Evolutionary conservation across 805 yeast species (phyloP).

Genomic region (Monosporozyma siamensis): DNA sequence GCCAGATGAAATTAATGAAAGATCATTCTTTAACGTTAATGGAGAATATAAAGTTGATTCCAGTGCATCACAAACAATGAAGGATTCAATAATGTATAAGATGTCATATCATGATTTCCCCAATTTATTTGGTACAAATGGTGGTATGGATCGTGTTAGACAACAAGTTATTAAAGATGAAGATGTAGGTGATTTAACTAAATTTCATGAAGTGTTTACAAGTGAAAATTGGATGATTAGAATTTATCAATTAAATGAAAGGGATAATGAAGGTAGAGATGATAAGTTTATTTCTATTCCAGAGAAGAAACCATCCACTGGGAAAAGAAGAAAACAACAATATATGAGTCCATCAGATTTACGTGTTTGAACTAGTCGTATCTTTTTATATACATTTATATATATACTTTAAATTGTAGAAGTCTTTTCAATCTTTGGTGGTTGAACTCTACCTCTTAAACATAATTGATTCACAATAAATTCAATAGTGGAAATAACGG

Average conservation of each 20-base stretch:
- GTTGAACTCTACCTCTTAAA: conserved; percentile 9
- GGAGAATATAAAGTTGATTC: conserved; percentile 88
- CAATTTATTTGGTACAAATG: conserved; percentile 50
- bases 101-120: conserved; percentile 83
- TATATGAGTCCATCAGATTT: background rate
- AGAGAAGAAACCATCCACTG: background rate
- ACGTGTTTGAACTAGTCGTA: background rate
- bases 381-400: background rate
- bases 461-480: conserved; percentile 19
- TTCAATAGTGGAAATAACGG: conserved; percentile 22
- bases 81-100: conserved; percentile 85
- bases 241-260: conserved; percentile 82
- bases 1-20: conserved; percentile 95
- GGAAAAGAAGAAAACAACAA: background rate
- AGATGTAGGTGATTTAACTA: conserved; percentile 49
- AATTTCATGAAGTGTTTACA: conserved; percentile 89
- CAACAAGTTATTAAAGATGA: conserved; percentile 57
- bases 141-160: conserved; percentile 79
- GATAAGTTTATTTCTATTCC: background rate
- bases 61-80: conserved; percentile 76
- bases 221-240: conserved; percentile 95
- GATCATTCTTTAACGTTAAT: conserved; percentile 67
- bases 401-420: background rate
- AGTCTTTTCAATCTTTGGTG: background rate
- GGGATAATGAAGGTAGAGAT: conserved; percentile 73